phyloP scores from a whole-genome alignment of 768 basidiomycete species.

The Erythrobasidium yunnanense region DNA sequence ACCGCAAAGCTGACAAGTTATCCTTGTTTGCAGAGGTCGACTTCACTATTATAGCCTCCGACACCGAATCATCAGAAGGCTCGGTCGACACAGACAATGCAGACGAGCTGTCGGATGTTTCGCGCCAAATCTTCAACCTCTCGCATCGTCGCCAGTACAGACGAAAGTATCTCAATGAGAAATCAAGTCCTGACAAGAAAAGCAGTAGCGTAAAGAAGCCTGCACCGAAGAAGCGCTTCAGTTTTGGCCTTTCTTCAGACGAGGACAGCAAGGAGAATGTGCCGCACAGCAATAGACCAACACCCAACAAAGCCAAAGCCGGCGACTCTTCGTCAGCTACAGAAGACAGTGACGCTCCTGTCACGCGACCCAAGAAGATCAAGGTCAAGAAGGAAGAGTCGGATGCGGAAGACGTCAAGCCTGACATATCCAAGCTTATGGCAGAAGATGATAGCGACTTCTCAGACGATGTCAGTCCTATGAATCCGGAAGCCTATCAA shows the following conservation, averaged over 20 bases:
- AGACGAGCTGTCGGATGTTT: not conserved
- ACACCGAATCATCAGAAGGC: not conserved
- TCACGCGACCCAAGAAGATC: not conserved
- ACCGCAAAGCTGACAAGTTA: too few relatives aligned
- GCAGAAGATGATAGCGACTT: constrained; percentile 4
- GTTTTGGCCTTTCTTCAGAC: not conserved
- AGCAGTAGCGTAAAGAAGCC: not conserved
- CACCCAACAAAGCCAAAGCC: not conserved
- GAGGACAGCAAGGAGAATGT: not conserved
- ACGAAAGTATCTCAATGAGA: not conserved
- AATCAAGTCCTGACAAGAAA: too few relatives aligned
- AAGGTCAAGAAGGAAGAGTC: constrained; percentile 8
- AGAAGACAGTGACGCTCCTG: not conserved
- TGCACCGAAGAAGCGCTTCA: not conserved
- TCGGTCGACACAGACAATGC: not conserved
- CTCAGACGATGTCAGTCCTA: constrained; percentile 17
- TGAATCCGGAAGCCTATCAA: not conserved
- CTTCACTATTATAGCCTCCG: not conserved
- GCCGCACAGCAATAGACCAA: too few relatives aligned
- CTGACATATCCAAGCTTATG: too few relatives aligned
- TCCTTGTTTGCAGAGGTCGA: constrained; percentile 1
- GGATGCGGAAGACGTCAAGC: constrained; percentile 2
- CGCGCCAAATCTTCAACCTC: not conserved
- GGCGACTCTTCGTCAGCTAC: not conserved
- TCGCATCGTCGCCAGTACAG: not conserved